Evolutionary conservation across 345 rosid species (phyloP).

Genomic region (Boechera stricta): DNA sequence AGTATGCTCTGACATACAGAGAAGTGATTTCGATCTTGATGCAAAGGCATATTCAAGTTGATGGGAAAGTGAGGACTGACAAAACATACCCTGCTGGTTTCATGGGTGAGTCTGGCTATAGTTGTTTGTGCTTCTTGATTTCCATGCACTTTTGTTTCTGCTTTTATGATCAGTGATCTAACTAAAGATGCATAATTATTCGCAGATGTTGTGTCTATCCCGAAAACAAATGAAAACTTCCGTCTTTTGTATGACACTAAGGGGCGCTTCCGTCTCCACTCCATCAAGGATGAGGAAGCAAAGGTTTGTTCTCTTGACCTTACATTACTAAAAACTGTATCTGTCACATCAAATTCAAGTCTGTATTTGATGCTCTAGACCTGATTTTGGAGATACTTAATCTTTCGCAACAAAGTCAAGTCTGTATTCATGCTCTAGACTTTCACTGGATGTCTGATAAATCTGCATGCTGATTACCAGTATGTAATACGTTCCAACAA

Average conservation of each 20-base stretch:
- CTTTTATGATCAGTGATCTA: not conserved
- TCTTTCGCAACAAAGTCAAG: not conserved
- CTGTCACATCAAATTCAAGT: not conserved
- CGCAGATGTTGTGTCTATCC: constrained; percentile 73
- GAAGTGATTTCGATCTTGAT: constrained; percentile 69
- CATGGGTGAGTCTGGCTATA: constrained; percentile 27
- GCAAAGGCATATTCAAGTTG: constrained; percentile 76
- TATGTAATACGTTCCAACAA: not conserved
- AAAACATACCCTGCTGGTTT: constrained; percentile 65
- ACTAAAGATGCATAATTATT: not conserved
- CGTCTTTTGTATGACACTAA: constrained; percentile 71
- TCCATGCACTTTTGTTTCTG: not conserved
- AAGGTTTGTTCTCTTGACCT: constrained; percentile 68
- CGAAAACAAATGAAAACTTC: constrained; percentile 78
- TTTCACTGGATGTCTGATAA: not conserved
- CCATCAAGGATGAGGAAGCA: constrained; percentile 46
- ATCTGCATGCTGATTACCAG: not conserved
- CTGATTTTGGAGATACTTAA: not conserved
- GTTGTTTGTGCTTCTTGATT: not conserved
- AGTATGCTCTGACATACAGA: constrained; percentile 64
- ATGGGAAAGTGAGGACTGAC: constrained; percentile 55
- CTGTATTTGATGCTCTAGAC: not conserved
- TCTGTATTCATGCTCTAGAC: not conserved
- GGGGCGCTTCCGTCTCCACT: constrained; percentile 40
- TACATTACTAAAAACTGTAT: not conserved